Conservation (phyloP, 768 basidiomycete genomes). For the Mycena sanguinolenta region DNA sequence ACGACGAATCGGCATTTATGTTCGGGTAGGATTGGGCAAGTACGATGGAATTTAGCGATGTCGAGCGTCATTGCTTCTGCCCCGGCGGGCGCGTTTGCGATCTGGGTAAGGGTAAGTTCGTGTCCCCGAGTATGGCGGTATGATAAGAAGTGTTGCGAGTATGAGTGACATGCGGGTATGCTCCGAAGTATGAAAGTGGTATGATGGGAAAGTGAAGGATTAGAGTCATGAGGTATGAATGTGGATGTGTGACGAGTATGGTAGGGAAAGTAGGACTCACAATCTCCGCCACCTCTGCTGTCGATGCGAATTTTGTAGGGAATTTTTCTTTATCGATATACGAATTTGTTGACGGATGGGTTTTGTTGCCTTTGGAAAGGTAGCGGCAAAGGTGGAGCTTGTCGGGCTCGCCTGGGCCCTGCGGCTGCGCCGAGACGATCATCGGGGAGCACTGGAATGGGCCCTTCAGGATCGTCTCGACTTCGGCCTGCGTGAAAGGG, state of each 20-base stretch:
- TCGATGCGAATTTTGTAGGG: conserved; percentile 34
- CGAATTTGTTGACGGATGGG: conserved; percentile 28
- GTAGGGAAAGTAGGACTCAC: conserved; percentile 25
- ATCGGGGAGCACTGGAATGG: conserved; percentile 48
- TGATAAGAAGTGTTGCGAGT: no score
- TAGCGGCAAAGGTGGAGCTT: conserved; percentile 34
- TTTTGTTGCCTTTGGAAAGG: conserved; percentile 21
- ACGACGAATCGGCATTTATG: neutral
- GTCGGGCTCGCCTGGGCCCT: conserved; percentile 26
- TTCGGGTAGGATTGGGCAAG: neutral
- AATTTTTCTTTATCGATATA: conserved; percentile 18
- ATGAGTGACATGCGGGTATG: no score
- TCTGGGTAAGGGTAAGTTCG: neutral
- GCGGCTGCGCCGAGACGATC: conserved; percentile 30
- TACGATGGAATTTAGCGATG: neutral
- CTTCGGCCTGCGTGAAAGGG: conserved; percentile 38
- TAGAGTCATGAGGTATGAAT: no score
- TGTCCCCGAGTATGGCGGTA: no score
- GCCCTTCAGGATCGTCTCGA: conserved; percentile 43
- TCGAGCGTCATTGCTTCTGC: neutral
- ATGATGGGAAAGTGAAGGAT: no score
- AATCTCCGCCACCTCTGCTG: conserved; percentile 26
- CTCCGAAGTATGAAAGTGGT: no score
- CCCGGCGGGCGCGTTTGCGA: neutral
- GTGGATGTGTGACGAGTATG: no score